Percentiles rank a stretch among this genome's conserved stretches.
Conservation (phyloP, 2,329 filamentous ascomycete species). For the Xylaria sp. region DNA sequence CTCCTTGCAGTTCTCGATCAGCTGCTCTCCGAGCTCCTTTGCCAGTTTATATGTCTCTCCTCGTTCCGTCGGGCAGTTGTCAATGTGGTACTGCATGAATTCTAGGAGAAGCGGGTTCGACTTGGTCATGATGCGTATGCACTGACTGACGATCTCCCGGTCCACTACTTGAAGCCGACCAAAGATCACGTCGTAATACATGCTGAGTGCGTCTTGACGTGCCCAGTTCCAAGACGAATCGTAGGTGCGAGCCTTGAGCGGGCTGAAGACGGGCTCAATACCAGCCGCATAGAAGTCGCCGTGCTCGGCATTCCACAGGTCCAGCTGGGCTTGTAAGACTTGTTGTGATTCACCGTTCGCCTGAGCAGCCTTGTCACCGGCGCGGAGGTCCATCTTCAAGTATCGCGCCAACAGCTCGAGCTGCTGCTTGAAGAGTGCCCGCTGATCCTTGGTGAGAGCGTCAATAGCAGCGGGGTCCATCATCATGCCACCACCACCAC, state of each 20-base stretch:
- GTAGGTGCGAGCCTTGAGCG: slow-evolving; percentile 94
- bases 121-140: slow-evolving; percentile 99
- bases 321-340: slow-evolving; percentile 89
- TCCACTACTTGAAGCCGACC: slow-evolving; percentile 92
- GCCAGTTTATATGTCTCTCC: slow-evolving; percentile 98
- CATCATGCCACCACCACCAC: slow-evolving; percentile 89
- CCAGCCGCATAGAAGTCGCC: slow-evolving; percentile 95
- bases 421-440: slow-evolving; percentile 96
- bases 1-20: slow-evolving; percentile 98
- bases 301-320: slow-evolving; percentile 94
- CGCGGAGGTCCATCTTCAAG: slow-evolving; percentile 94
- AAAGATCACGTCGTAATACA: slow-evolving; percentile 99
- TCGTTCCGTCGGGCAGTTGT: slow-evolving; percentile 95
- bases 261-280: slow-evolving; percentile 92
- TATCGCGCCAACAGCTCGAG: slow-evolving; percentile 94
- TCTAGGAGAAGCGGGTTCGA: slow-evolving; percentile 95
- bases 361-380: slow-evolving; percentile 94
- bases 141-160: slow-evolving; percentile 97
- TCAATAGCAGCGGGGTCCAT: slow-evolving; percentile 99
- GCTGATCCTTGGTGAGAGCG: slow-evolving; percentile 95
- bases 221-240: slow-evolving; percentile 99
- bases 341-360: slow-evolving; percentile 85
- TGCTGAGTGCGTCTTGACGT: slow-evolving; percentile 93
- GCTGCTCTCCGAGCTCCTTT: slow-evolving; percentile 89
- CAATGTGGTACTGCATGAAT: slow-evolving; percentile 99